A percentile compares a stretch with the other conserved stretches of the same genome.
Conservation (phyloP, 176 grass and related monocot species). For the Musa schizocarpa region DNA sequence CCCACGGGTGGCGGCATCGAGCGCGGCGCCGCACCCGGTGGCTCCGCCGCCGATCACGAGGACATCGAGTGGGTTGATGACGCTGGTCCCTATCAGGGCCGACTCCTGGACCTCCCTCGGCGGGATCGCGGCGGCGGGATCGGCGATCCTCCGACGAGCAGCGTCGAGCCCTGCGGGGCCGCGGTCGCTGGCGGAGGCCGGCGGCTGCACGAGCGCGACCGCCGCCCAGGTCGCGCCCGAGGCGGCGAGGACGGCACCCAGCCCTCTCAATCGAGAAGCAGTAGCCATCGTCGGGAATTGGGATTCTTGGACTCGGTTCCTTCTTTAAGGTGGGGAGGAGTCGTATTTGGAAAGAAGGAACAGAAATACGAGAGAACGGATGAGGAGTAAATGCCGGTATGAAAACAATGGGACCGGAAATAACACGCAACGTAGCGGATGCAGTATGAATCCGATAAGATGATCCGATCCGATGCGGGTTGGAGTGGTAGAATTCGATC, state of each 20-base stretch:
- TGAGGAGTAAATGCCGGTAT: too few relatives aligned
- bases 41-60: constrained; percentile 77
- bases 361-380: too few relatives aligned
- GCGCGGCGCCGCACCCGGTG: constrained; percentile 71
- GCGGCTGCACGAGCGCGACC: constrained; percentile 11
- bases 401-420: too few relatives aligned
- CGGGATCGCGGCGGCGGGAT: constrained; percentile 33
- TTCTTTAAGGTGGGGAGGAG: too few relatives aligned
- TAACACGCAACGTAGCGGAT: too few relatives aligned
- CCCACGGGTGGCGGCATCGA: constrained; percentile 74
- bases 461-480: too few relatives aligned
- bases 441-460: too few relatives aligned
- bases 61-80: constrained; percentile 53
- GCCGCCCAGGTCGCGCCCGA: constrained; percentile 37
- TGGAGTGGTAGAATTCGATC: too few relatives aligned
- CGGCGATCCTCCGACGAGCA: constrained; percentile 36
- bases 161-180: constrained; percentile 26
- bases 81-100: constrained; percentile 43
- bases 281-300: not conserved
- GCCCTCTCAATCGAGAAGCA: constrained; percentile 43
- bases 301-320: not conserved
- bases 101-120: constrained; percentile 47
- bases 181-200: constrained; percentile 29
- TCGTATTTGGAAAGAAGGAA: too few relatives aligned
- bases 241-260: constrained; percentile 39